These are phyloP conservation scores for Glycine tomentella DNA, from an alignment of 306 rosid species.

Conservation along the genomic window DNA sequence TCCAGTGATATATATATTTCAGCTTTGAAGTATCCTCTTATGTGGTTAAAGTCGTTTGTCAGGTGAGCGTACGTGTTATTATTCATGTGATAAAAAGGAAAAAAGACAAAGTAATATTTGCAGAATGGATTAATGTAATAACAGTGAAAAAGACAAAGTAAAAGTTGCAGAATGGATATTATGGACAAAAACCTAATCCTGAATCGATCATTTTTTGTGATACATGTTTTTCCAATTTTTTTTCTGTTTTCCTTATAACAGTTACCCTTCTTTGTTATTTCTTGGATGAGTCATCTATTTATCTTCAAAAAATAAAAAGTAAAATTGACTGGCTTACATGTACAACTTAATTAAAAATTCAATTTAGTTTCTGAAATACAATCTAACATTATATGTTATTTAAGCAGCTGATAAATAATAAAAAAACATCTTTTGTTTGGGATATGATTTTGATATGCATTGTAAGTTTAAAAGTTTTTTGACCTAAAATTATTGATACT, in stretches of 20 bases:
- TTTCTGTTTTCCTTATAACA: background rate
- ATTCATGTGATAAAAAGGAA: background rate
- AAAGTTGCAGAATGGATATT: conserved; percentile 4
- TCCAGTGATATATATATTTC: background rate
- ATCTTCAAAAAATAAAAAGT: background rate
- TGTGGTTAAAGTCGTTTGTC: conserved; percentile 43
- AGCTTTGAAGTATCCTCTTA: conserved; percentile 19
- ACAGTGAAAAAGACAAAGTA: conserved; percentile 7
- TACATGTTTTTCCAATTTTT: background rate
- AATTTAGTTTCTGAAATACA: background rate
- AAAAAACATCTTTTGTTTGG: background rate
- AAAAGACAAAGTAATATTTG: conserved; percentile 22
- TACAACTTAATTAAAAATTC: background rate
- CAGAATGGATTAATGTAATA: background rate
- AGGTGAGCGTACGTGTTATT: background rate
- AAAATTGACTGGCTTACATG: conserved; percentile 4
- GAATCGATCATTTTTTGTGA: conserved; percentile 3
- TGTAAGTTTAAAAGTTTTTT: background rate
- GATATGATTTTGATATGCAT: background rate
- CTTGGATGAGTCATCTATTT: conserved; percentile 9
- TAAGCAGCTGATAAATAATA: background rate
- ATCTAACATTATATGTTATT: background rate
- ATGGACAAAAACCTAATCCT: background rate
- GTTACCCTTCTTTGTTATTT: background rate
- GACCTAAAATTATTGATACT: too few species aligned